Evolutionary conservation across 768 basidiomycete genomes (phyloP), one percentile per base, ranked within the genome.

Genomic region (Phlegmacium glaucopus): DNA sequence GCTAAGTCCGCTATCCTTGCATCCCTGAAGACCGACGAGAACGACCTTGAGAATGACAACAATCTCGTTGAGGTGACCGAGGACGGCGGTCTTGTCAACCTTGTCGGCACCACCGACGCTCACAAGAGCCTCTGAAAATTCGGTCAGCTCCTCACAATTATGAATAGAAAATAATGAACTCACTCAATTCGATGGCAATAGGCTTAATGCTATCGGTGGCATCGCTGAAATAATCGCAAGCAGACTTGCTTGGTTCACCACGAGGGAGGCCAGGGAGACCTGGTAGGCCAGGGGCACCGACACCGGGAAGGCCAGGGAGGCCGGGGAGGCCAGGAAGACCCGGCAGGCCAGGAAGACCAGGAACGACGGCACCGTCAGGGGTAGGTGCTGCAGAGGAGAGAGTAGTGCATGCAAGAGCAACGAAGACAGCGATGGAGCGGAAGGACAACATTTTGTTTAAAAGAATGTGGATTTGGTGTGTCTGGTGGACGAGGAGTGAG

Each of bases 361-460:
- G 17, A 26, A 38, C 6, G 38, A 9, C 39, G 8, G 37, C 39
- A 47, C 7, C 15, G 22, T 27, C 13, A 15, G 18, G 16, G 2
- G 29, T 11, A 4, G 50, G 50, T 3, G 49, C 51, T 15, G 55
- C 55, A 16, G 42, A 9, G 22, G 49, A 45, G 52, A 56, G 39
- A 6, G 48, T 45, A 13, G 62, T 57, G 44, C 48, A 56, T 29
- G 57, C 57, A 13, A 60, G 6, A 40, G 59, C 52, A 44, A 56
- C 42, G 48, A 63, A 17, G 50, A 56, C 30, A 40, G 63, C 37
- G 45, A 63, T 43, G 16, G 54, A 39, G 37, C 45, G 51, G 55
- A 62, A 6, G 32, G 32, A 58, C 44, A 48, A 55, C 63, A 65
- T 65, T 55, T 39, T 56, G 12, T 8, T 4, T 45, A 46, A 59